phyloP scores from a whole-genome alignment of 2,329 filamentous ascomycete genomes.

The Aspergillus costaricaensis region DNA sequence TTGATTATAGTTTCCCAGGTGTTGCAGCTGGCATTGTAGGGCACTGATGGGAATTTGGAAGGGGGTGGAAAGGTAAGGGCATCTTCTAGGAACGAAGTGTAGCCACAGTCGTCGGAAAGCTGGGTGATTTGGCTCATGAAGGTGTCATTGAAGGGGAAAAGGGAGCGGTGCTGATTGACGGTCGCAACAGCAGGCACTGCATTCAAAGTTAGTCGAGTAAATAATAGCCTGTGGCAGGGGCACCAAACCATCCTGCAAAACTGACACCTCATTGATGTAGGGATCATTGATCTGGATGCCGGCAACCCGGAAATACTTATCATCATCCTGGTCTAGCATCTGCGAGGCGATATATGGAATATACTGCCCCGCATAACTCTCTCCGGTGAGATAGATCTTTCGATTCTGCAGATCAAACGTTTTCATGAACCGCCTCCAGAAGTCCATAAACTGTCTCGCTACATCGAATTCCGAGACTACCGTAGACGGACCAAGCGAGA shows the following conservation, averaged over 20 bases:
- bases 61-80: conserved; percentile 67
- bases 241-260: conserved; percentile 50
- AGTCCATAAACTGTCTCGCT: conserved; percentile 70
- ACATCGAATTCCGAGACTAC: conserved; percentile 68
- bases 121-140: conserved; percentile 42
- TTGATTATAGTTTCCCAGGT: conserved; percentile 58
- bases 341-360: conserved; percentile 72
- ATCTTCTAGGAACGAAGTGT: conserved; percentile 44
- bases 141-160: conserved; percentile 46
- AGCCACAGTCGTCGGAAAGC: conserved; percentile 47
- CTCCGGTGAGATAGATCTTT: conserved; percentile 73
- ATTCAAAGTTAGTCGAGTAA: too few relatives aligned
- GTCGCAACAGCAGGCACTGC: conserved; percentile 43
- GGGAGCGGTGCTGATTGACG: conserved; percentile 41
- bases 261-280: conserved; percentile 56
- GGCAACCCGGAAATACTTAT: conserved; percentile 66
- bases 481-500: conserved; percentile 64
- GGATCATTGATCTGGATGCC: conserved; percentile 75
- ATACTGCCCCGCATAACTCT: conserved; percentile 69
- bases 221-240: conserved; percentile 3
- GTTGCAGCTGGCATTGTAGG: conserved; percentile 54
- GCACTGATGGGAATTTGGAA: conserved; percentile 59
- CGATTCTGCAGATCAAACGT: conserved; percentile 67
- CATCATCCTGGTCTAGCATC: conserved; percentile 70
- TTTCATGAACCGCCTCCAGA: conserved; percentile 73